Base-by-base conservation (phyloP, 2,329 filamentous ascomycete genomes). In the Aspergillus ruber region DNA sequence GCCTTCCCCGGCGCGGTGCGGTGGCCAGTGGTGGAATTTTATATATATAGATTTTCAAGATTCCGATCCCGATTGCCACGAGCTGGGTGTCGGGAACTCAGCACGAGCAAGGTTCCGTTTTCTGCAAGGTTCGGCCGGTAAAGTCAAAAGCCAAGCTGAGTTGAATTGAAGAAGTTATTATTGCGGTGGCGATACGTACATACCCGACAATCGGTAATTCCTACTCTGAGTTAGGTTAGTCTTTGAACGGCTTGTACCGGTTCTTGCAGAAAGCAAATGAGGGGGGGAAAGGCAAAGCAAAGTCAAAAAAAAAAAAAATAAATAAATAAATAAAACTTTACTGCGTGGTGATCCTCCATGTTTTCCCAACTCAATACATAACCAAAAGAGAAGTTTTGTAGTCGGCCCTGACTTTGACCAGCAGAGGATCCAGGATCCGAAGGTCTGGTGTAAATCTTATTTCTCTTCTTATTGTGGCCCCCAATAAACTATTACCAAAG, bases 351-450 rank as follows among this genome's bases (percentile, higher is more conserved):
- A 53, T 47, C 36, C 47, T 29, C 25, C 25, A 29, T 29, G 9
- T 29, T 29, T 29, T 29, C 10, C 9, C 25, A 29, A 29, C 12
- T 12, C 25, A 29, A 29, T 29, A 29, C 21, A 21, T 6, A 27
- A 29, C 25, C 25, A 29, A 29, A 12, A 29, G 25, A 29, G 25
- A 48, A 44, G 43, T 49, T 49, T 46, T 43, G 29, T 21, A 49
- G 25, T 12, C 25, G 10, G 10, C 25, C 25, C 46, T 39, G 45
- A 49, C 50, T 55, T 56, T 57, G 56, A 20, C 36, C 33, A 35
- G 33, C 13, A 35, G 33, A 35, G 33, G 33, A 29, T 29, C 25
- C 25, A 29, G 25, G 25, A 29, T 29, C 25, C 10, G 25, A 29
- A 3, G 25, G 33, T 35, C n/a, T 35, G 33, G 33, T 29, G 25